Evolutionary conservation across 2,329 filamentous ascomycete genomes (phyloP).

Genomic region (Ramularia endophylla): DNA sequence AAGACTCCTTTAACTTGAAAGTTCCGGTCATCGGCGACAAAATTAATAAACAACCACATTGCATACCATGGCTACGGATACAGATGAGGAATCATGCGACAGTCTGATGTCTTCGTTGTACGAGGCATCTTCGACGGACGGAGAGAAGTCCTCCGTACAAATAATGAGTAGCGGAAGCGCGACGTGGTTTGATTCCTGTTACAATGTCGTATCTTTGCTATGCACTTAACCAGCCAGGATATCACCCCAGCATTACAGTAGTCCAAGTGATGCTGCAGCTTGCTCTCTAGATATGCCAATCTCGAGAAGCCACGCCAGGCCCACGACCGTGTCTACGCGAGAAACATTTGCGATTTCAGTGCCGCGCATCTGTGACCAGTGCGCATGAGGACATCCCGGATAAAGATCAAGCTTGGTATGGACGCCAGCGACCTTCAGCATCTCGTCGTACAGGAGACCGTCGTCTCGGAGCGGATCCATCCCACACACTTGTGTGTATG

Average conservation of each 20-base stretch:
- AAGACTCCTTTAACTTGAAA: too few relatives aligned
- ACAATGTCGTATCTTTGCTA: too few relatives aligned
- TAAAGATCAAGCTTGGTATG: conserved; percentile 42
- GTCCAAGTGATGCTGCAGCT: conserved; percentile 5
- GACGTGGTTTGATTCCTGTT: too few relatives aligned
- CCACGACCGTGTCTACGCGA: conserved; percentile 27
- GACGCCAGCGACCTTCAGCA: conserved; percentile 41
- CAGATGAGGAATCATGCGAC: too few relatives aligned
- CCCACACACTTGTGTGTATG: conserved; percentile 48
- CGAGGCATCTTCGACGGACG: too few relatives aligned
- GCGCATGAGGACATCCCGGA: conserved; percentile 39
- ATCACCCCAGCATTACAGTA: background rate
- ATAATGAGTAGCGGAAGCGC: too few relatives aligned
- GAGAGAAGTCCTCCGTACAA: too few relatives aligned
- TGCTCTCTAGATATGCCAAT: conserved; percentile 10
- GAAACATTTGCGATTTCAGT: conserved; percentile 24
- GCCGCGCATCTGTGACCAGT: conserved; percentile 32
- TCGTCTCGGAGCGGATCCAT: conserved; percentile 50
- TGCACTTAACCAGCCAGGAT: too few relatives aligned
- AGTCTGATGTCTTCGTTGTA: too few relatives aligned
- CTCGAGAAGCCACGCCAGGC: conserved; percentile 33
- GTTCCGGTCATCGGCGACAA: too few relatives aligned
- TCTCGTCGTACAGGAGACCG: conserved; percentile 46
- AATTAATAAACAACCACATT: too few relatives aligned
- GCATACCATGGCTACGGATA: too few relatives aligned